Evolutionary conservation across 495 filamentous ascomycete species (phyloP).

Genomic region (Penicillium crystallinum): DNA sequence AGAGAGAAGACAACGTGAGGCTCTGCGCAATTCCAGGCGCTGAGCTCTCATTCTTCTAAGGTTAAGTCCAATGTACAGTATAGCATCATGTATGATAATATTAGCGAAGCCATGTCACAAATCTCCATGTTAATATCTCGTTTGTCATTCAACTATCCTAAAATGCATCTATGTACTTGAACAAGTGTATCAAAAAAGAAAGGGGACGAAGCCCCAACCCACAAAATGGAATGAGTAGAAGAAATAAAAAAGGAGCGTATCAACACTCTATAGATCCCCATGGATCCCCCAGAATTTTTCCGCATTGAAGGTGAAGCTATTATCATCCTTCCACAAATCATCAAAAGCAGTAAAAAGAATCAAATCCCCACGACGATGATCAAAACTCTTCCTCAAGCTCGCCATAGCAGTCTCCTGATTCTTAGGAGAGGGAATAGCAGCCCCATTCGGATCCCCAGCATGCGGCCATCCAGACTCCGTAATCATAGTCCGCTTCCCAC

Average conservation of each 20-base stretch:
- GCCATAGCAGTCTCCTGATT: slow-evolving; percentile 61
- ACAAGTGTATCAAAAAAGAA: background rate
- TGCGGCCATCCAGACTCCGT: slow-evolving; percentile 85
- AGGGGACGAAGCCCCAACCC: background rate
- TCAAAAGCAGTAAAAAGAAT: slow-evolving; percentile 74
- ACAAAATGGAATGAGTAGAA: background rate
- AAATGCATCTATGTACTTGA: background rate
- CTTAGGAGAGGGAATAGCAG: slow-evolving; percentile 55
- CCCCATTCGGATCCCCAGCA: slow-evolving; percentile 55
- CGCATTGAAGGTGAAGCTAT: slow-evolving; percentile 54
- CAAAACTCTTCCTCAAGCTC: slow-evolving; percentile 54
- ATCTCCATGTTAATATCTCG: background rate
- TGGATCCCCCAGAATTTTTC: slow-evolving; percentile 71
- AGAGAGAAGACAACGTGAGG: background rate
- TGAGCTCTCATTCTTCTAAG: background rate
- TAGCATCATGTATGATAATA: background rate
- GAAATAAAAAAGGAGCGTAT: background rate
- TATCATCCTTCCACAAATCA: slow-evolving; percentile 73
- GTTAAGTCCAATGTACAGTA: background rate
- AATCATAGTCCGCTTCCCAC: slow-evolving; percentile 54
- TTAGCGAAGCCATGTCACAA: background rate
- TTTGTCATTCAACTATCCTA: background rate
- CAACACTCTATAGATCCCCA: background rate
- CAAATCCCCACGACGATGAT: slow-evolving; percentile 39
- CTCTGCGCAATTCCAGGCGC: background rate